Base-by-base conservation (phyloP, 2,329 filamentous ascomycete species). In the Macroventuria anomochaeta region DNA sequence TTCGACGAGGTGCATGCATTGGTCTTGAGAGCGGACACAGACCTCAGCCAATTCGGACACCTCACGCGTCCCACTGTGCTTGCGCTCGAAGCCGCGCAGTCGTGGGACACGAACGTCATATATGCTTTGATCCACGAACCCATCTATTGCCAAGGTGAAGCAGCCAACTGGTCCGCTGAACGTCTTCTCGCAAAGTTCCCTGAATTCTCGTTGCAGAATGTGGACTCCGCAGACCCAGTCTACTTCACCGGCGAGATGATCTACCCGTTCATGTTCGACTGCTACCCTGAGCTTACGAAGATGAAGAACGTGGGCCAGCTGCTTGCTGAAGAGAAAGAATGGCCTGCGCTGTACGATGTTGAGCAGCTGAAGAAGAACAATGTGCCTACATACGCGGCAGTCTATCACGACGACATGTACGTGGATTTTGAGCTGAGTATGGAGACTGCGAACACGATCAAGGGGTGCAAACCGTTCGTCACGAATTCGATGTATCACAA, bases 181-280 rank as follows among this genome's bases (percentile, higher is more conserved):
- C 81, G 87, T 2, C 76, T 92, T 46, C 81, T 88, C 60, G 74
- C 81, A 59, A 74, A 54, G 64, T 76, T 76, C 55, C 70, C 77
- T 0, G 75, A 75, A 13, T 86, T 84, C 70, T 60, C 58, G 1
- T 53, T 63, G 6, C 43, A 77, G 2, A 73, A 72, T 7, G 66
- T 74, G 31, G 60, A 77, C 7, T 70, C 71, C 0, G 72, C 78
- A 5, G 70, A 77, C 2, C 87, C 88, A 0, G 78, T 95, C 18
- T 89, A 84, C 73, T 96, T 97, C 76, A 91, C 90, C 0, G 92
- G 93, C 55, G 93, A 97, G 77, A 97, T 96, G 91, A 84, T 96
- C 43, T 96, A 87, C 72, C 88, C 89, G 0, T 88, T 90, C 74
- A 89, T 93, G 81, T 93, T 96, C 62, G 85, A 92, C 31, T 88